A percentile compares a stretch with the other conserved stretches of the same genome.
Evolutionary conservation across 768 basidiomycete species (phyloP).

Genomic region (Suillus ampliporus): DNA sequence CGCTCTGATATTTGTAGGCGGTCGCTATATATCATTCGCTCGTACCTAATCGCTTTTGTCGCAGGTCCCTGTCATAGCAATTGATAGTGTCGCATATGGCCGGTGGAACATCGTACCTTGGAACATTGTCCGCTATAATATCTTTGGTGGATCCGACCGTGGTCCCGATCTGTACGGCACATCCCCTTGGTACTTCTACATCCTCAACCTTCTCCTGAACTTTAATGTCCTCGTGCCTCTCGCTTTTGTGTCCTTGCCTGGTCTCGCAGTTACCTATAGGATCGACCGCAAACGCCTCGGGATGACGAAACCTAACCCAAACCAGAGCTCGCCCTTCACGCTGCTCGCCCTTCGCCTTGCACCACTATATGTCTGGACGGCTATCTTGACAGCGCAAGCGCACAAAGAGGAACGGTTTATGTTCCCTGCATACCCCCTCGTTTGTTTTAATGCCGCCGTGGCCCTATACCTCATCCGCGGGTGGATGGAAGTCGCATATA

Average conservation of each 20-base stretch:
- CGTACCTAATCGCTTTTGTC: neutral
- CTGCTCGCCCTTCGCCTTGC: conserved; percentile 76
- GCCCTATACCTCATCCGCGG: conserved; percentile 84
- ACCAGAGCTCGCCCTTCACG: conserved; percentile 81
- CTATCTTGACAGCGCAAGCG: conserved; percentile 76
- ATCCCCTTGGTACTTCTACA: conserved; percentile 84
- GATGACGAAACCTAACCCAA: conserved; percentile 47
- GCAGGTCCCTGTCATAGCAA: conserved; percentile 81
- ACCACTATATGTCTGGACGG: conserved; percentile 93
- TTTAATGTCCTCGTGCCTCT: conserved; percentile 89
- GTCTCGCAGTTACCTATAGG: conserved; percentile 71
- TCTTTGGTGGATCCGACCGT: conserved; percentile 77
- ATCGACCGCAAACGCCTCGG: conserved; percentile 83
- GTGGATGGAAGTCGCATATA: conserved; percentile 80
- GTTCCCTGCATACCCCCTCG: conserved; percentile 89
- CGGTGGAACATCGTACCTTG: conserved; percentile 80
- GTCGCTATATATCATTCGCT: neutral
- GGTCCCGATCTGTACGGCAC: conserved; percentile 96
- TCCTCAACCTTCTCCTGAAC: conserved; percentile 89
- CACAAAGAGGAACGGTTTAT: conserved; percentile 99
- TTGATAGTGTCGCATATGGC: conserved; percentile 91
- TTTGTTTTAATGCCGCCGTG: conserved; percentile 96
- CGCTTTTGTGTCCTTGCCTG: conserved; percentile 81
- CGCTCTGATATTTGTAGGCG: conserved; percentile 64
- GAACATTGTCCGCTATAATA: conserved; percentile 94